Evolutionary conservation across 129 eudicot genomes (phyloP), one percentile per base, ranked within the genome.

Genomic region (Glebionis coronaria): DNA sequence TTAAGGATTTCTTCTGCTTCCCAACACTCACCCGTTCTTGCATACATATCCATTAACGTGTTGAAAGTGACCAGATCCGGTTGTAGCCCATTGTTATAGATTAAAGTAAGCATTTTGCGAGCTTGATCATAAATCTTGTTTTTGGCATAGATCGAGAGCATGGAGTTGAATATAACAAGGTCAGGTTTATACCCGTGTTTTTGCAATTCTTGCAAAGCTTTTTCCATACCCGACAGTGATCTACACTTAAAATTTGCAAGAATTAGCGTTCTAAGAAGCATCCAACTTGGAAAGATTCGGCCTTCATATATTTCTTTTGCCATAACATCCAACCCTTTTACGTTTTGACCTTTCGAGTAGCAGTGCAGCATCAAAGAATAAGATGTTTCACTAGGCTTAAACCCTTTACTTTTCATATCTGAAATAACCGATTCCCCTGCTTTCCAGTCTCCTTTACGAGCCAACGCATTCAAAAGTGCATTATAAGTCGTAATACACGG

Each of bases 41-140:
- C 99, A 74, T 93, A 82, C 95, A 93, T 82, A 65, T 93, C 99
- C 90, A 93, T 93, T 74, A 93, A 70, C 64, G 88, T 89, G 67
- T 93, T 93, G 60, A 84, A 93, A 63, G 99, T 93, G 16, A 89
- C 85, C 20, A 93, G 80, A 84, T 89, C 95, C 4, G 99, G 99
- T 61, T 88, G 84, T 79, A 93, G 45, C 29, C 96, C 99, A 28
- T 63, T 82, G 47, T 84, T 85, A 15, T 68, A 77, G 53, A 93
- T 88, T 69, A 84, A 62, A 53, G 76, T 75, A 35, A 86, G 76
- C 68, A 82, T 77, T 27, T 79, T 88, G 13, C 84, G 90, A 23
- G 97, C 99, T 55, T 81, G 88, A 40, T 89, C 90, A 31, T 80
- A 82, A 86, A 89, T 78, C 73, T 77, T 86, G 87, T 86, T 89